Conservation (phyloP, 306 rosid genomes). For the Ceratonia siliqua region DNA sequence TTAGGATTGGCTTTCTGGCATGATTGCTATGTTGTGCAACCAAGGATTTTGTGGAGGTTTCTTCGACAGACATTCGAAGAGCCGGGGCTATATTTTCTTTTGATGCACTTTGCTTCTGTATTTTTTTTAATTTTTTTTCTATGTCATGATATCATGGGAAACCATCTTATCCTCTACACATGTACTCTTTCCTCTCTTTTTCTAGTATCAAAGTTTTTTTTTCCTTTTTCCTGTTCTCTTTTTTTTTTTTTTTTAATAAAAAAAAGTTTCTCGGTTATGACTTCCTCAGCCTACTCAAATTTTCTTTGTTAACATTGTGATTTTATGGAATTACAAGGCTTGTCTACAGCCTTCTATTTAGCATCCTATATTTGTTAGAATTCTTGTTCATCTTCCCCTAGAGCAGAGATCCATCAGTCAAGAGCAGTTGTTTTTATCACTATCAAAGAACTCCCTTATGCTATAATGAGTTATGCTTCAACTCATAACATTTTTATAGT, state of each 20-base stretch:
- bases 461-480: background rate
- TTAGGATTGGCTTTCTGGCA: background rate
- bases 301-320: background rate
- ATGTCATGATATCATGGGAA: too few relatives aligned
- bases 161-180: too few relatives aligned
- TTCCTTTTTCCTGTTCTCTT: too few relatives aligned
- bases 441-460: background rate
- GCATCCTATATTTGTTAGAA: background rate
- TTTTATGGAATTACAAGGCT: background rate
- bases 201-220: too few relatives aligned
- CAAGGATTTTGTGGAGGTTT: background rate
- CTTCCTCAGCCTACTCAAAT: background rate
- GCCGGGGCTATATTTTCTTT: too few relatives aligned
- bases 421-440: background rate
- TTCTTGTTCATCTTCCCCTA: background rate
- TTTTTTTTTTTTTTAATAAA: background rate
- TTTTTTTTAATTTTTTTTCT: too few relatives aligned
- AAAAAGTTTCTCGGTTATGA: background rate
- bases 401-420: background rate
- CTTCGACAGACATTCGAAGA: background rate
- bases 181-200: too few relatives aligned
- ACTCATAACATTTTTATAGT: too few relatives aligned
- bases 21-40: background rate
- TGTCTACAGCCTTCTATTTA: background rate
- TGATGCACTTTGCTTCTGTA: too few relatives aligned